Base-by-base conservation (phyloP, 768 basidiomycete genomes). In the Lactifluus hygrophoroides region DNA sequence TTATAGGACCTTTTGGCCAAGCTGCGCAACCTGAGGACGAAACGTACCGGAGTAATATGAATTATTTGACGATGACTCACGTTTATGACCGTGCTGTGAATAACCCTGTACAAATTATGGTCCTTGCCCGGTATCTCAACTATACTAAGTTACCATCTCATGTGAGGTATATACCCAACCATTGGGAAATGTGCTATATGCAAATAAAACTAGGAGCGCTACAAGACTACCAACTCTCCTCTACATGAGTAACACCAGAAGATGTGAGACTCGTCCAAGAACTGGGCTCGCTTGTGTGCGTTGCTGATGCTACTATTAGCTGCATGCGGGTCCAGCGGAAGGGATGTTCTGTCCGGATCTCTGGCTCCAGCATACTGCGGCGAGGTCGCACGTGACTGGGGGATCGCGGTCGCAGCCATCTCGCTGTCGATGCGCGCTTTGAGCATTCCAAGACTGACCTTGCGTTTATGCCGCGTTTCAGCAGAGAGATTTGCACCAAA, bases 371-470 rank as follows among this genome's bases (percentile, higher is more conserved):
- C 70, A 34, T 63, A 68, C 62, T 64, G 67, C 65, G 78, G 78
- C 37, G 84, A 85, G 52, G 84, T 71, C 14, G 77, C 75, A 50
- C 83, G 74, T 19, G 81, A 82, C 3, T 77, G 72, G 2, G 81
- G 76, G 32, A 54, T 65, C 73, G 74, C 62, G 10, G 72, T 71
- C 2, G 73, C 72, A 16, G 78, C 81, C 19, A 78, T 73, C 70
- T 94, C 91, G 68, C 88, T 86, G 60, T 92, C 88, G 65, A 94
- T 94, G 44, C 91, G 83, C 21, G 89, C 90, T 67, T 91, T 92
- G 51, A 94, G 81, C 88, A 94, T 94, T 70, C 85, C 83, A 64
- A 94, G 71, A 71, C 88, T 90, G 65, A 90, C 83, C 65, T 83
- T 81, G 55, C 90, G 85, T 67, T 91, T 91, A 71, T 92, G 90